These are phyloP conservation scores for Euphorbia tirucalli DNA, from an alignment of 345 rosid species.

Conservation along the genomic window DNA sequence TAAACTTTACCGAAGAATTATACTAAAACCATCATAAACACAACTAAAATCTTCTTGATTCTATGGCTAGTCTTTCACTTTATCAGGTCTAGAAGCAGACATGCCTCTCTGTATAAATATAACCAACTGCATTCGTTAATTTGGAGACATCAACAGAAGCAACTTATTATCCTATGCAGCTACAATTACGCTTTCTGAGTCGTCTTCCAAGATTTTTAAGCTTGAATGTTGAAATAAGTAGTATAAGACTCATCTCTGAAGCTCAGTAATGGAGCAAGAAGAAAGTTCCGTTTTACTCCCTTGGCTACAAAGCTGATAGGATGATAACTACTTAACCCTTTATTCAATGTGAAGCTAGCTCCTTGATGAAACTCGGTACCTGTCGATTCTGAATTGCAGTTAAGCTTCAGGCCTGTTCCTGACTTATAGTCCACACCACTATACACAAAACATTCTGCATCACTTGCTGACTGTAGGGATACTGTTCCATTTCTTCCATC, in stretches of 20 bases:
- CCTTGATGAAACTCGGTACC: slow-evolving; percentile 35
- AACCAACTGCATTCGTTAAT: too few relatives aligned
- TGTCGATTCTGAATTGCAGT: slow-evolving; percentile 42
- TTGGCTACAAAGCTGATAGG: slow-evolving; percentile 76
- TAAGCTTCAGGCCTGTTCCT: slow-evolving; percentile 40
- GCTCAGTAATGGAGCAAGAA: slow-evolving; percentile 67
- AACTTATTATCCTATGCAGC: too few relatives aligned
- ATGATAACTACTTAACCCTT: slow-evolving; percentile 57
- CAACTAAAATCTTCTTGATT: not conserved
- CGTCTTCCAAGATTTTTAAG: slow-evolving; percentile 22
- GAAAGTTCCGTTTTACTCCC: slow-evolving; percentile 58
- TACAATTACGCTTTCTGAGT: too few relatives aligned
- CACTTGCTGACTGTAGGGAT: slow-evolving; percentile 52
- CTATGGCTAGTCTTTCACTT: too few relatives aligned
- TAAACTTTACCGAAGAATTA: not conserved
- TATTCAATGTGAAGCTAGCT: slow-evolving; percentile 52
- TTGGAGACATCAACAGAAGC: too few relatives aligned
- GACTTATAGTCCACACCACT: slow-evolving; percentile 37
- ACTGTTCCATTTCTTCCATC: slow-evolving; percentile 55
- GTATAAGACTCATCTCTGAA: slow-evolving; percentile 78
- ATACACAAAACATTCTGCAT: slow-evolving; percentile 57
- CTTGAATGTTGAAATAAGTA: slow-evolving; percentile 62
- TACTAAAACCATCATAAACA: not conserved
- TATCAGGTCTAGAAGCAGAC: too few relatives aligned
- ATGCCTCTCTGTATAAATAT: too few relatives aligned